Base-by-base conservation (phyloP, 2,329 filamentous ascomycete genomes). In the Endothia cerciana region DNA sequence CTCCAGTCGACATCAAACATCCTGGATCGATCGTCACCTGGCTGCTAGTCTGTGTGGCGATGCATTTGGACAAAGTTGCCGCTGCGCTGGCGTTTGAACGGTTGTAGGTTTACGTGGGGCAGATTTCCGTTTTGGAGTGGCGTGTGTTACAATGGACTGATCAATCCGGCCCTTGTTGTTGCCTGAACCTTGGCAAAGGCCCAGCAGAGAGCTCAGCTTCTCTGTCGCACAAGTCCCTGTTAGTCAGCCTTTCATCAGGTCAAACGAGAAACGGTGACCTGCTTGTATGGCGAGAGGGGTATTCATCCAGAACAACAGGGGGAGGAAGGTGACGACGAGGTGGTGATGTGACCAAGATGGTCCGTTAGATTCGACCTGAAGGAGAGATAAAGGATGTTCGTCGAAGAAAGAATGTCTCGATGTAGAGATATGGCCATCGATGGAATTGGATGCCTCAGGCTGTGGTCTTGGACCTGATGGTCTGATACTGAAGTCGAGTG, bases 1-100 rank as follows among this genome's bases (percentile, higher is more conserved):
- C 83, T 84, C 85, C 85, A 88, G 57, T 85, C 76, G 40, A 87
- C 82, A 72, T 87, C 84, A 72, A 86, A 87, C 85, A 88, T 88
- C 55, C 65, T 73, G 70, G 56, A 45, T 62, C n/a, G 36, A 38
- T 41, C 63, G 60, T 58, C 38, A 69, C 60, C 67, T 61, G 65
- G 62, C 47, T 47, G 51, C 60, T 65, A 68, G 45, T 49, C 57
- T 59, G 57, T 60, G 36, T 36, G 43, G 30, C 63, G 40, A 57
- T 17, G 28, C 66, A 66, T 68, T 8, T 60, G 33, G 56, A 5
- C 11, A 68, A 40, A 11, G 28, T 36, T 36, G 53, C 28, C 33
- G 47, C 30, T 53, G 43, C 6, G n/a, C 60, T 43, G 30, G 30
- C 22, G n/a, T 17, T 40, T 33, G 22, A 28, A 17, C 7, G n/a